These are phyloP conservation scores for Macadamia tetraphylla DNA, from an alignment of 164 flowering plant species.

Conservation along the genomic window DNA sequence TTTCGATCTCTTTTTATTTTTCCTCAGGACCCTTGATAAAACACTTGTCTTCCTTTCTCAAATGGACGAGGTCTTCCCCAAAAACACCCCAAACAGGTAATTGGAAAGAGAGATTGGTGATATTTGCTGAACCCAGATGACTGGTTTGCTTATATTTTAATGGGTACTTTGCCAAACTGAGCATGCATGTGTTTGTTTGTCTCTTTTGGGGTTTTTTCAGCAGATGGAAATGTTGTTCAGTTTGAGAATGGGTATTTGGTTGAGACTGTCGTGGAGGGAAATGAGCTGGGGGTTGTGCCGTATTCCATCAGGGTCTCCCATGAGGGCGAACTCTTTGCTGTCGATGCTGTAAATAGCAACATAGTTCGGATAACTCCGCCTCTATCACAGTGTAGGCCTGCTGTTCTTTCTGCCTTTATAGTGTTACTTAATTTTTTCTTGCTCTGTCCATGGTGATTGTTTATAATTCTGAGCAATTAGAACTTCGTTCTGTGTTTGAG, in stretches of 20 bases:
- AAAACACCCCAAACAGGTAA: slow-evolving; percentile 67
- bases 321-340: slow-evolving; percentile 92
- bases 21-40: slow-evolving; percentile 63
- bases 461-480: neutral
- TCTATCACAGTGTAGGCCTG: slow-evolving; percentile 73
- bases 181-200: too few relatives aligned
- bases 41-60: slow-evolving; percentile 67
- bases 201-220: slow-evolving; percentile 5
- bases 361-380: slow-evolving; percentile 88
- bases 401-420: neutral
- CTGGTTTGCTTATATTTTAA: slow-evolving; percentile 4
- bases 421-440: neutral
- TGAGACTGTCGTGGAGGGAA: slow-evolving; percentile 89
- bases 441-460: neutral
- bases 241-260: slow-evolving; percentile 91
- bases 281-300: slow-evolving; percentile 81
- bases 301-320: slow-evolving; percentile 68
- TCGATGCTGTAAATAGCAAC: slow-evolving; percentile 80
- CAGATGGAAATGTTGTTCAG: slow-evolving; percentile 79
- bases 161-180: slow-evolving; percentile 8
- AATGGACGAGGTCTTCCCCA: slow-evolving; percentile 72
- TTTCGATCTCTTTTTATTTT: neutral
- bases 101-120: neutral
- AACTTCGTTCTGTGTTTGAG: neutral
- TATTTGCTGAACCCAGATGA: slow-evolving; percentile 10